Base-by-base conservation (phyloP, 2,329 filamentous ascomycete genomes). In the Pseudocercospora ulei region DNA sequence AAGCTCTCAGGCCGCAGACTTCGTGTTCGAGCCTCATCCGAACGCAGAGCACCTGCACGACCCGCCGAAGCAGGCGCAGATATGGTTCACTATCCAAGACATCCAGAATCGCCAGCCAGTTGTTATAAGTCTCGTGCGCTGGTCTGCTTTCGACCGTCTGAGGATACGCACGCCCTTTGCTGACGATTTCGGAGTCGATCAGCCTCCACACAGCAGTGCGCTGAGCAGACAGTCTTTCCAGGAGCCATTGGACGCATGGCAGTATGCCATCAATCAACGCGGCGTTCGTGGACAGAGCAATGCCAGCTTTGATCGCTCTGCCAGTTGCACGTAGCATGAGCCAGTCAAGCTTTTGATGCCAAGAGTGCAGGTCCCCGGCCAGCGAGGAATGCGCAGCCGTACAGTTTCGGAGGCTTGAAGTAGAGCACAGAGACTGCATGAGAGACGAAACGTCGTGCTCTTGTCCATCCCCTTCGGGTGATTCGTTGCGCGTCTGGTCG, bases 171-270 rank as follows among this genome's bases (percentile, higher is more conserved):
- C 36, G 39, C 7, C 48, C 48, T 39, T 43, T 47, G 39, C 43
- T 49, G 34, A 49, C 39, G 17, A 50, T 27, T 2, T 47, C 41
- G 11, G 31, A 31, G 29, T 50, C 39, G 12, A 47, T 23, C 46
- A 46, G 44, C 18, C 35, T 41, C 41, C 35, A 49, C 11, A 41
- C 11, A 12, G 41, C 42, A 5, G 24, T 9, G 5, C 46, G 35
- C 17, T 38, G 28, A 2, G 39, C 11, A 4, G 44, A 39, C 5
- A 45, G 11, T 16, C 26, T 35, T 6, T 17, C 23, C 0, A 51
- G 19, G 3, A 51, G 44, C 38, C 36, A 42, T 5, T 44, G 28
- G 13, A 47, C 9, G 22, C 31, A 35, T 7, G 33, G 33, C 6
- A 35, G 7, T 5, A 51, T 24, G 3, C 20, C 25, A 9, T 43